These are phyloP conservation scores for Yamadazyma pseudoaaseri DNA, from an alignment of 1,139 yeast species.

Conservation along the genomic window DNA sequence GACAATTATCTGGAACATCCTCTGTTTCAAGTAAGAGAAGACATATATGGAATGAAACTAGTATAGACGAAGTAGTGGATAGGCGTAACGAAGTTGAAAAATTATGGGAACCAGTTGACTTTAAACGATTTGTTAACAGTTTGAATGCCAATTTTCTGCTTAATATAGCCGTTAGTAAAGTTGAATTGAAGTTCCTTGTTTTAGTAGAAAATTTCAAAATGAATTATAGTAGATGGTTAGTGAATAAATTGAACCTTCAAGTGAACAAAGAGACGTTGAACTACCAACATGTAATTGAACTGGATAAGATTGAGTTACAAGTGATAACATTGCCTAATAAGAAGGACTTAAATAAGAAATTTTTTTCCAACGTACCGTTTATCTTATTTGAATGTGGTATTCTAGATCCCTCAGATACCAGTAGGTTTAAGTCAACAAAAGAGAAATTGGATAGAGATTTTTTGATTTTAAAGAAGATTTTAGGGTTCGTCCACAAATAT, in stretches of 20 bases:
- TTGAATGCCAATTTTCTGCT: slow-evolving; percentile 25
- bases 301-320: slow-evolving; percentile 23
- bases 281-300: slow-evolving; percentile 25
- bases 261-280: slow-evolving; percentile 24
- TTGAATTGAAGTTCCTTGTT: slow-evolving; percentile 32
- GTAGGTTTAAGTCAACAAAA: slow-evolving; percentile 17
- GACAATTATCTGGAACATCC: slow-evolving; percentile 19
- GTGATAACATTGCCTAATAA: slow-evolving; percentile 41
- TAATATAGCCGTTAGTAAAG: slow-evolving; percentile 18
- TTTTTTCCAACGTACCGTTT: slow-evolving; percentile 38
- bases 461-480: slow-evolving; percentile 35
- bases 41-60: slow-evolving; percentile 13
- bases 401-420: slow-evolving; percentile 15
- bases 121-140: slow-evolving; percentile 20
- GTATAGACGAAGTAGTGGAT: slow-evolving; percentile 20
- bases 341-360: slow-evolving; percentile 30
- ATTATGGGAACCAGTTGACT: slow-evolving; percentile 43
- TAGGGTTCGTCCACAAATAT: slow-evolving; percentile 34
- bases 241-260: slow-evolving; percentile 35
- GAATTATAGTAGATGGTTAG: slow-evolving; percentile 47
- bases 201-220: slow-evolving; percentile 46
- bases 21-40: slow-evolving; percentile 17
- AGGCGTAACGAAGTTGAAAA: slow-evolving; percentile 33
- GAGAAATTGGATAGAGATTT: slow-evolving; percentile 37
- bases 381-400: slow-evolving; percentile 50